Evolutionary conservation across 2,329 filamentous ascomycete species (phyloP), one percentile per base, ranked within the genome.

Genomic region (Trichoderma polysporum): DNA sequence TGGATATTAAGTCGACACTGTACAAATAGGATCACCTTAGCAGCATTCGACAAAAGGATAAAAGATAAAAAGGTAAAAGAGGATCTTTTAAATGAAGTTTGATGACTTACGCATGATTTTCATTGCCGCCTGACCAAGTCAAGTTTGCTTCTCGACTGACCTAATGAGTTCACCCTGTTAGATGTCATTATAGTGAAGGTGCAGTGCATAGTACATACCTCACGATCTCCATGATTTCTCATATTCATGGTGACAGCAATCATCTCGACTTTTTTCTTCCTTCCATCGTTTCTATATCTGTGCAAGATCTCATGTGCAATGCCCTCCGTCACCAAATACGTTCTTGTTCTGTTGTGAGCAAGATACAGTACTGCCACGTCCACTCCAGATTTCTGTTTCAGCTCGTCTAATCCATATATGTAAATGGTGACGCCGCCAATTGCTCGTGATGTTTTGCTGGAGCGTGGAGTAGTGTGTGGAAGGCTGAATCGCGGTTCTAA

Each of bases 241-340:
- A 61, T 61, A n/a, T 61, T 50, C 45, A 61, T 61, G 3, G 45
- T 52, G 17, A 61, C n/a, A 4, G 58, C 58, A 39, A 52, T 61
- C 45, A 61, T 61, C 45, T 61, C 58, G 7, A 61, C 22, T 31
- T 31, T 61, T 2, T 50, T 61, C 17, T 27, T 50, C 22, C 45
- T 61, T 10, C 58, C 45, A 27, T 61, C 45, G 9, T 47, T 52
- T 29, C 58, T 50, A 52, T 61, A 61, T 27, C 58, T 50, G 31
- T 61, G 58, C 31, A 61, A 10, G 37, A 61, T 61, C 22, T 61
- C 58, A 52, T 61, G 58, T 9, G 58, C 45, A 49, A 61, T 61
- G 45, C 58, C 58, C 31, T 61, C 45, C 22, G 58, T 61, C 2
- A 61, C 58, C 17, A 61, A 27, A 37, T 61, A 61, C 7, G 58